phyloP scores from a whole-genome alignment of 768 basidiomycete genomes.

The Cyclocybe cylindracea region DNA sequence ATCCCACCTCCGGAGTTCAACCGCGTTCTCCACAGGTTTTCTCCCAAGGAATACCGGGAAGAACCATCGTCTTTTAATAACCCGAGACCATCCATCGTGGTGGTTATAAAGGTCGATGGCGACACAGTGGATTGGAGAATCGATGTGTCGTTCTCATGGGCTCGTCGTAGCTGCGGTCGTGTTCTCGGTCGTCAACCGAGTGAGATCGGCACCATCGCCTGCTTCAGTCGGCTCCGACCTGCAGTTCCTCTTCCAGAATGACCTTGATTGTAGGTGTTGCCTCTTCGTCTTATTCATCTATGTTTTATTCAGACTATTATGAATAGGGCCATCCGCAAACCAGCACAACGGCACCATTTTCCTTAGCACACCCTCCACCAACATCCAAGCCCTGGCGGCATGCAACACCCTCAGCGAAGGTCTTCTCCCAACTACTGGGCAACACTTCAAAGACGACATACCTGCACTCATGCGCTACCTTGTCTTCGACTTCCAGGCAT shows the following conservation, averaged over 20 bases:
- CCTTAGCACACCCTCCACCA: constrained; percentile 10
- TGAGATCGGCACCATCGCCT: constrained; percentile 12
- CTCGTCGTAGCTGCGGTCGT: neutral
- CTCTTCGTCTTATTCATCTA: neutral
- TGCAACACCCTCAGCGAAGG: constrained; percentile 21
- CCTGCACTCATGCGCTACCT: constrained; percentile 16
- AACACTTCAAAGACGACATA: constrained; percentile 19
- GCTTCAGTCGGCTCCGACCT: constrained; percentile 21
- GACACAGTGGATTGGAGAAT: no score
- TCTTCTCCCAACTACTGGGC: constrained; percentile 18
- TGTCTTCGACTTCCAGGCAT: neutral
- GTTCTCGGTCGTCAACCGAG: neutral
- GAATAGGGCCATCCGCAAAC: constrained; percentile 21
- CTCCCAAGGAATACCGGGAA: no score
- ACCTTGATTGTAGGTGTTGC: constrained; percentile 29
- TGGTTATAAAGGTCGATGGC: no score
- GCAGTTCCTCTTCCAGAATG: constrained; percentile 32
- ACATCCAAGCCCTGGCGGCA: constrained; percentile 13
- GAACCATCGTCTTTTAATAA: no score
- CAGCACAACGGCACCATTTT: constrained; percentile 21
- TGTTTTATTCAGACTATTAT: neutral
- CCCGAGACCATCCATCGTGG: no score
- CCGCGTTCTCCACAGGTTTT: no score
- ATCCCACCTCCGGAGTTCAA: no score
- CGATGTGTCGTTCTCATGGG: neutral